These are phyloP conservation scores for Aspergillus nomiae DNA, from an alignment of 2,329 filamentous ascomycete species.

Conservation along the genomic window DNA sequence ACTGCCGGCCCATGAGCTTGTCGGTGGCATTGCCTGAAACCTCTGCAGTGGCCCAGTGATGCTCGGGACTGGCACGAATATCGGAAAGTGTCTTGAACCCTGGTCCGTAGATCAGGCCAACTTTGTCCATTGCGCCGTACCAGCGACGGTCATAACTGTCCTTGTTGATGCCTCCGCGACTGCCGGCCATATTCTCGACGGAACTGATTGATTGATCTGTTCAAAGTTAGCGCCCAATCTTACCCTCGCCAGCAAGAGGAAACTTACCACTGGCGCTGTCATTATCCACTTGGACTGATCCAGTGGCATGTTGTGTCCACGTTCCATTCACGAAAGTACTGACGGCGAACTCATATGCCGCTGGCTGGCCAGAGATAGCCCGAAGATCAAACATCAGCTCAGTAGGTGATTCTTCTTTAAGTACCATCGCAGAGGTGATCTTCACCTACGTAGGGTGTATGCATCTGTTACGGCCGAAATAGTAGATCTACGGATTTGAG, in stretches of 20 bases:
- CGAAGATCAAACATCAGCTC: neutral
- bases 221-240: neutral
- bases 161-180: neutral
- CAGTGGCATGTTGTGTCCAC: neutral
- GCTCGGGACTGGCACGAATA: neutral
- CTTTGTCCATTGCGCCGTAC: constrained; percentile 7
- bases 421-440: constrained; percentile 12
- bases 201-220: neutral
- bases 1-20: constrained; percentile 9
- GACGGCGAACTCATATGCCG: constrained; percentile 4
- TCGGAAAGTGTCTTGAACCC: constrained; percentile 9
- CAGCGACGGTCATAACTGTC: constrained; percentile 6
- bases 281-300: no score
- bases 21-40: neutral
- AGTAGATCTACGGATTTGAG: neutral
- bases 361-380: neutral
- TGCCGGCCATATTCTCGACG: no score
- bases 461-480: neutral
- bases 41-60: neutral
- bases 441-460: neutral
- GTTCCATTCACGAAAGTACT: neutral
- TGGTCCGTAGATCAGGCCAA: constrained; percentile 18
- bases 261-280: no score
- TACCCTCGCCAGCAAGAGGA: neutral
- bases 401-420: constrained; percentile 10